Base-by-base conservation (phyloP, 768 basidiomycete species). In the Grammothele lineata region DNA sequence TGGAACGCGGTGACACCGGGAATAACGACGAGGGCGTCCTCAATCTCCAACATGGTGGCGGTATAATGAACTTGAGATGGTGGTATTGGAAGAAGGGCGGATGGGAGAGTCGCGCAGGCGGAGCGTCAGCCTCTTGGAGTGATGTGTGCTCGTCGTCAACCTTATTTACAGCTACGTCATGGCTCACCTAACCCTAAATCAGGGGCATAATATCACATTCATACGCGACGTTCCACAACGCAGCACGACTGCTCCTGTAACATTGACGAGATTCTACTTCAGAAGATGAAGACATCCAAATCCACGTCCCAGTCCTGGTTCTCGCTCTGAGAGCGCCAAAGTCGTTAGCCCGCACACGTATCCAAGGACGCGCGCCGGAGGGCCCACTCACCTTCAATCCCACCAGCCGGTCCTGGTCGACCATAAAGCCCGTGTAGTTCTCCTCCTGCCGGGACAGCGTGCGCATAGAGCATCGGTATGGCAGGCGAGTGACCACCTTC, bases 361-460 rank as follows among this genome's bases (percentile, higher is more conserved):
- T 8, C 14, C 10, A 43, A 2, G 5, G n/a, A 32, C n/a, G 30
- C 17, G n/a, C 9, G 12, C 21, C 14, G 8, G 12, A 62, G n/a
- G n/a, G 69, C 30, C 26, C 6, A 41, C 40, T 41, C 41, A 74
- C 73, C 62, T 66, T 66, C 48, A 74, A 45, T 23, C 71, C 70
- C 21, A 74, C 50, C 23, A 74, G 43, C 42, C 70, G 58, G 35
- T 69, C 67, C 22, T 72, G 69, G 45, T 72, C 73, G 23, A 74
- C 64, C 69, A 72, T 71, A 49, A 71, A 54, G 8, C 72, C 72
- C 6, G 64, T 64, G 45, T 70, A 73, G 1, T 57, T 49, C n/a
- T 14, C 22, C 22, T n/a, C n/a, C n/a, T n/a, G n/a, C n/a, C n/a
- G n/a, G n/a, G n/a, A n/a, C n/a, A n/a, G n/a, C n/a, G n/a, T n/a